Evolutionary conservation across 2,329 filamentous ascomycete genomes (phyloP).

Genomic region (Chlorencoelia australis): DNA sequence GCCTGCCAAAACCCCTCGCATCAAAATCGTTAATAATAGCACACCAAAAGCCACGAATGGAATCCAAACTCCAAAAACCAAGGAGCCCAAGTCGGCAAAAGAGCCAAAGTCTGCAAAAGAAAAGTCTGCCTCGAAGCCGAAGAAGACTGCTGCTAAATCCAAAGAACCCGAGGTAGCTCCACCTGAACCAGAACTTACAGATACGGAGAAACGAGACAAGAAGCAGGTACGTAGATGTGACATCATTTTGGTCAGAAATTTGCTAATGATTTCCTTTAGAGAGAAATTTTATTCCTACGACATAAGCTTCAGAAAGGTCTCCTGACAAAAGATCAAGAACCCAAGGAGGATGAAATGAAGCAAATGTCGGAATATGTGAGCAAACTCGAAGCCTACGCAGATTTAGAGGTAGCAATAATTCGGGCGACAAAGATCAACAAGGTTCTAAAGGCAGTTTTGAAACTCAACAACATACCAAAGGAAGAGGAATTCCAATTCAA

Average conservation of each 20-base stretch:
- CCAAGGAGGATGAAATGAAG: slow-evolving; percentile 79
- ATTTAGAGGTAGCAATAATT: slow-evolving; percentile 84
- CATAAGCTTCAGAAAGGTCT: slow-evolving; percentile 95
- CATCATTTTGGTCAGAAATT: background rate
- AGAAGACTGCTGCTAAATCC: slow-evolving; percentile 43
- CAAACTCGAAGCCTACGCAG: slow-evolving; percentile 70
- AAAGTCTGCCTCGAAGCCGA: slow-evolving; percentile 33
- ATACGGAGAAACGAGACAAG: slow-evolving; percentile 46
- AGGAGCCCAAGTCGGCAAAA: slow-evolving; percentile 25
- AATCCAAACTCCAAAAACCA: slow-evolving; percentile 24
- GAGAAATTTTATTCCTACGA: slow-evolving; percentile 81
- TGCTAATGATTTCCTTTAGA: slow-evolving; percentile 38
- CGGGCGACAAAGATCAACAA: slow-evolving; percentile 96
- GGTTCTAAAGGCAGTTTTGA: slow-evolving; percentile 88
- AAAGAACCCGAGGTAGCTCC: slow-evolving; percentile 40
- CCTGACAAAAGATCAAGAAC: slow-evolving; percentile 70
- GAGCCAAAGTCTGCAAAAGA: slow-evolving; percentile 28
- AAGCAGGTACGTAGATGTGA: slow-evolving; percentile 41
- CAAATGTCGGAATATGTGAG: slow-evolving; percentile 66
- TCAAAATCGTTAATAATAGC: slow-evolving; percentile 51
- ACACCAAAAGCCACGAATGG: slow-evolving; percentile 60
- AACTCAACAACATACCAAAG: slow-evolving; percentile 68
- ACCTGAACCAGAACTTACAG: slow-evolving; percentile 47
- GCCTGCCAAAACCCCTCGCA: slow-evolving; percentile 58
- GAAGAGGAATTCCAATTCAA: slow-evolving; percentile 90